Conservation (phyloP, 306 rosid species). For the Betula pendula region DNA sequence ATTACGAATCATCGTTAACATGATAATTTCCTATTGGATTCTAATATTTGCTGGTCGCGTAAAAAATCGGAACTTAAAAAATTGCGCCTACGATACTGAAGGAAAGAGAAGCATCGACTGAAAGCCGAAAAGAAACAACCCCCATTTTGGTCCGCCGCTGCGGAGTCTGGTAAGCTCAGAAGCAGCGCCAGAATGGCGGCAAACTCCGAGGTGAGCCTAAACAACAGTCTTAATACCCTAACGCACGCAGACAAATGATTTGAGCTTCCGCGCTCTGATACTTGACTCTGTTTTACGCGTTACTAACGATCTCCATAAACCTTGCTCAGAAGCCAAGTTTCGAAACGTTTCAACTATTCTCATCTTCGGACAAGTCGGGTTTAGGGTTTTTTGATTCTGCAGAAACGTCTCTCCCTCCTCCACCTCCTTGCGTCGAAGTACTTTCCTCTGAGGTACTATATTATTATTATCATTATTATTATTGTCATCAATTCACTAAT, state of each 20-base stretch:
- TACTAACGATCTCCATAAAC: not conserved
- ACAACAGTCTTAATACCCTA: not conserved
- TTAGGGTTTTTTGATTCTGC: constrained; percentile 58
- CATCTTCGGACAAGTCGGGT: constrained; percentile 42
- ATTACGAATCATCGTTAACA: too few relatives aligned
- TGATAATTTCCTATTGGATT: too few relatives aligned
- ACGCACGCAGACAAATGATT: not conserved
- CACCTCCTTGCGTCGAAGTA: constrained; percentile 76
- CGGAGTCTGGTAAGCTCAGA: not conserved
- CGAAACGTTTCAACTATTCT: constrained; percentile 57
- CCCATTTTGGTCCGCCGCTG: not conserved
- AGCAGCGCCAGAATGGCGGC: constrained; percentile 21
- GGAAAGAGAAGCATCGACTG: too few relatives aligned
- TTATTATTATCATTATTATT: not conserved
- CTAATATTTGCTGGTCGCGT: too few relatives aligned
- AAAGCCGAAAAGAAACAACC: too few relatives aligned
- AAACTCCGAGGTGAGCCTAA: constrained; percentile 17
- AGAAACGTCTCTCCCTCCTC: constrained; percentile 45
- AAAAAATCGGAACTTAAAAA: too few relatives aligned
- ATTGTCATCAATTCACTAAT: not conserved
- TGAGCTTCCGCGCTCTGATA: not conserved
- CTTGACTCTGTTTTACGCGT: not conserved
- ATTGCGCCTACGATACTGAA: too few relatives aligned
- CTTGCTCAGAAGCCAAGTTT: constrained; percentile 41
- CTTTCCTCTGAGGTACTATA: constrained; percentile 58